These are phyloP conservation scores for Malus hybrid DNA, from an alignment of 331 rosid species.

Conservation along the genomic window DNA sequence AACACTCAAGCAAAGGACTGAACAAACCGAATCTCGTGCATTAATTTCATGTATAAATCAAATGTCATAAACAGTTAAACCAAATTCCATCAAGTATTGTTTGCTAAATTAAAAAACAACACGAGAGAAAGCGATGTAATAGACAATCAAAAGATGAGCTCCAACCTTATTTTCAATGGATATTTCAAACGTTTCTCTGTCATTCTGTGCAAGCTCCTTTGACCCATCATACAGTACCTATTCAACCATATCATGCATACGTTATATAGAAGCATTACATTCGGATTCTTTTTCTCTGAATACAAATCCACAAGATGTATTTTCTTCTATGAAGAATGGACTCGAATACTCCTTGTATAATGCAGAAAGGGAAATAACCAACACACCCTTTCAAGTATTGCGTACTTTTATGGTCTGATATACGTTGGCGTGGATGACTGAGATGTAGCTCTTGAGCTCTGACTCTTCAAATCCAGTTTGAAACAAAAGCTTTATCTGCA, in stretches of 20 bases:
- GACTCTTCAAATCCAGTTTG: slow-evolving; percentile 94
- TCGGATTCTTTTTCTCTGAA: slow-evolving; percentile 5
- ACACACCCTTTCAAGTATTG: slow-evolving; percentile 99
- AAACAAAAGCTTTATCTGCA: slow-evolving; percentile 90
- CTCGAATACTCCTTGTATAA: slow-evolving; percentile 34
- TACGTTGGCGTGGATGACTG: slow-evolving; percentile 96
- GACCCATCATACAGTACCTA: slow-evolving; percentile 90
- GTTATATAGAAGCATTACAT: slow-evolving; percentile 14
- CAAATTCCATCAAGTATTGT: background rate
- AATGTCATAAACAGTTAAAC: background rate
- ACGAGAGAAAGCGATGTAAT: background rate
- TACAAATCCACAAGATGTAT: slow-evolving; percentile 13
- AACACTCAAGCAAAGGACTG: background rate
- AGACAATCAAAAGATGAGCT: slow-evolving; percentile 11
- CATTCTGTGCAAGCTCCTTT: slow-evolving; percentile 77
- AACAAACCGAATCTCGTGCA: background rate
- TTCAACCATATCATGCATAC: slow-evolving; percentile 20
- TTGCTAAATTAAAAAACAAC: background rate
- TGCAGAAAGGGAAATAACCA: slow-evolving; percentile 78
- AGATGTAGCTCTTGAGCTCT: slow-evolving; percentile 81
- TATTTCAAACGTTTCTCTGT: slow-evolving; percentile 44
- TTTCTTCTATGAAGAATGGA: slow-evolving; percentile 21
- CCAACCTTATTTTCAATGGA: slow-evolving; percentile 65
- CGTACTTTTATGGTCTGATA: slow-evolving; percentile 99
- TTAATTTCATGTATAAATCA: background rate